Evolutionary conservation across 2,329 filamentous ascomycete species (phyloP).

Genomic region (Neopestalotiopsis sp.): DNA sequence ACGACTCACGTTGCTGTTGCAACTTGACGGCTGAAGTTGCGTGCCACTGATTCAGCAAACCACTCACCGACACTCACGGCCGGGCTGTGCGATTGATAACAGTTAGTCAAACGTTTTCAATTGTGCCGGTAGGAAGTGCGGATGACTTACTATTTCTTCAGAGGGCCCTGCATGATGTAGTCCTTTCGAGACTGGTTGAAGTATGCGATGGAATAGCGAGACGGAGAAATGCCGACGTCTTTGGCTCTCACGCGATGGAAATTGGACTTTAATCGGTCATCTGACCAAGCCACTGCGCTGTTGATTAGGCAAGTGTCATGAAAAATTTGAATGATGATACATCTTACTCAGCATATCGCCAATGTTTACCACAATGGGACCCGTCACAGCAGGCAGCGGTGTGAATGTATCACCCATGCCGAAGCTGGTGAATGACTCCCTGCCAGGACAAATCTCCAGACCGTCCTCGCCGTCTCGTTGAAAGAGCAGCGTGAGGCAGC

Average conservation of each 20-base stretch:
- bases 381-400: conserved; percentile 6
- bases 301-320: background rate
- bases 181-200: conserved; percentile 9
- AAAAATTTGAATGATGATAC: too few relatives aligned
- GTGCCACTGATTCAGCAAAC: background rate
- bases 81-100: background rate
- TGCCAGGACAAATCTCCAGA: conserved; percentile 5
- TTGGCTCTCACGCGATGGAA: conserved; percentile 11
- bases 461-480: conserved; percentile 11
- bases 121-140: background rate
- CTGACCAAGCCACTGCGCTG: conserved; percentile 3
- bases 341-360: background rate
- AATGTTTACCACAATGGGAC: conserved; percentile 8
- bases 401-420: conserved; percentile 8
- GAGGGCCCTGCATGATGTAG: conserved; percentile 9
- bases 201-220: conserved; percentile 11
- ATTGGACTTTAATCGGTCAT: conserved; percentile 13
- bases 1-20: background rate
- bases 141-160: conserved; percentile 12
- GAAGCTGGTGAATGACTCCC: conserved; percentile 1
- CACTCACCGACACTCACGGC: background rate
- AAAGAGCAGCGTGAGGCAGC: conserved; percentile 5
- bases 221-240: background rate
- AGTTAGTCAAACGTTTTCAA: background rate
- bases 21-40: conserved; percentile 1